Percentiles rank a stretch among this genome's conserved stretches.
Conservation (phyloP, 2,329 filamentous ascomycete species). For the Monilinia vaccinii-corymbosi region DNA sequence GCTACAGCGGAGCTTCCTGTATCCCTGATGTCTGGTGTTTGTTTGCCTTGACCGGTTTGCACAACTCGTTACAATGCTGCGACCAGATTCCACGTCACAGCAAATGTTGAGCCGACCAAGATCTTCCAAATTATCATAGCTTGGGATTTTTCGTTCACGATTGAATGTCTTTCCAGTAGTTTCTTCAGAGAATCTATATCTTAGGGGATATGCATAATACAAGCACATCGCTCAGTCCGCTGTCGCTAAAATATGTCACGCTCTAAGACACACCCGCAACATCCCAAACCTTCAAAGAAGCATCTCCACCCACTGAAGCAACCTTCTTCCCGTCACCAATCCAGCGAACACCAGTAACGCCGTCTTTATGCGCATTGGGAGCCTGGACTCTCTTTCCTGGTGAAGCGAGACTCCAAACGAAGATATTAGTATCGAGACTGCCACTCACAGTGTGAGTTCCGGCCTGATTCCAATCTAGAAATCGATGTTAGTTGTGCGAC, state of each 20-base stretch:
- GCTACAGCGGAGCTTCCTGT: neutral
- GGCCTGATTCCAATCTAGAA: conserved; percentile 60
- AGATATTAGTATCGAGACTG: conserved; percentile 82
- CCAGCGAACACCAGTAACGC: conserved; percentile 83
- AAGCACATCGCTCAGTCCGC: neutral
- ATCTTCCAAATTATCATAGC: neutral
- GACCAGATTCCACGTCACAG: neutral
- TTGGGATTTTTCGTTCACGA: neutral
- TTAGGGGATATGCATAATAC: conserved; percentile 1
- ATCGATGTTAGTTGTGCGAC: neutral
- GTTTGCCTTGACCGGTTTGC: neutral
- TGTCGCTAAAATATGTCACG: neutral
- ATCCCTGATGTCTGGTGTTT: neutral
- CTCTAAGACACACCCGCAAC: conserved; percentile 45
- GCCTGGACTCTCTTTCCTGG: conserved; percentile 80
- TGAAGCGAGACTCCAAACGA: conserved; percentile 78
- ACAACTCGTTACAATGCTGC: neutral
- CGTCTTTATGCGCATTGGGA: conserved; percentile 89
- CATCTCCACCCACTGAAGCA: conserved; percentile 77
- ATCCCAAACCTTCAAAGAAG: conserved; percentile 82
- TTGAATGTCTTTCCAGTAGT: neutral
- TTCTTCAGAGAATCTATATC: too few relatives aligned
- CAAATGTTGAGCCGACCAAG: neutral
- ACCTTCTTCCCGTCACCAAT: conserved; percentile 56
- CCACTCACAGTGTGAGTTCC: conserved; percentile 77